Conservation (phyloP, 2,329 filamentous ascomycete genomes). For the Fusarium sp. region DNA sequence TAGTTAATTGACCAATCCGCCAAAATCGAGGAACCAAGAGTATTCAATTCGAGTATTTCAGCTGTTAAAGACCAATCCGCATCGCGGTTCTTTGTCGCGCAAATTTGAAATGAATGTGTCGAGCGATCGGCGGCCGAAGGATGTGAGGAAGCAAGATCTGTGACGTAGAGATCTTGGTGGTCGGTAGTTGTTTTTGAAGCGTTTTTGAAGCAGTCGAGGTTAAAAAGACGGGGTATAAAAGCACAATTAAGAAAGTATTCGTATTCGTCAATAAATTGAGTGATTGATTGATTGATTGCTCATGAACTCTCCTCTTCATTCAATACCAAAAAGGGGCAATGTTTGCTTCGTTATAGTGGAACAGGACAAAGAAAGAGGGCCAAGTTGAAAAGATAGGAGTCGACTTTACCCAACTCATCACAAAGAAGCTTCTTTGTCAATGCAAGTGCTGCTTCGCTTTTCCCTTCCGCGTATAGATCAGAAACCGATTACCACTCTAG, state of each 20-base stretch:
- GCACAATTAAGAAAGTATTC: slow-evolving; percentile 7
- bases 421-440: slow-evolving; percentile 22
- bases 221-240: slow-evolving; percentile 29
- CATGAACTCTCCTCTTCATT: slow-evolving; percentile 24
- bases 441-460: slow-evolving; percentile 20
- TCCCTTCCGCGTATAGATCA: slow-evolving; percentile 23
- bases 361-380: slow-evolving; percentile 26
- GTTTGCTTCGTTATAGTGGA: slow-evolving; percentile 13
- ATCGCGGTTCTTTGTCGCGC: slow-evolving; percentile 36
- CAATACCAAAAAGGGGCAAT: slow-evolving; percentile 32
- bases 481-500: background rate
- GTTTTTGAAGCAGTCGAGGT: slow-evolving; percentile 14
- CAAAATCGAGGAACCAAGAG: background rate
- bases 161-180: slow-evolving; percentile 22
- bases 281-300: slow-evolving; percentile 11
- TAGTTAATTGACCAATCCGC: slow-evolving; percentile 9
- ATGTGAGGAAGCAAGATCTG: slow-evolving; percentile 5
- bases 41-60: slow-evolving; percentile 19
- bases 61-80: slow-evolving; percentile 37
- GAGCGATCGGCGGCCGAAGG: slow-evolving; percentile 8
- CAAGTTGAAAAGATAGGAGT: slow-evolving; percentile 32
- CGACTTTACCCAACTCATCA: slow-evolving; percentile 25
- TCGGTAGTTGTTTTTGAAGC: slow-evolving; percentile 7
- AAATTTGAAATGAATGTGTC: background rate
- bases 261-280: slow-evolving; percentile 15